Conservation (phyloP, 331 rosid species). For the Stylosanthes scabra region DNA sequence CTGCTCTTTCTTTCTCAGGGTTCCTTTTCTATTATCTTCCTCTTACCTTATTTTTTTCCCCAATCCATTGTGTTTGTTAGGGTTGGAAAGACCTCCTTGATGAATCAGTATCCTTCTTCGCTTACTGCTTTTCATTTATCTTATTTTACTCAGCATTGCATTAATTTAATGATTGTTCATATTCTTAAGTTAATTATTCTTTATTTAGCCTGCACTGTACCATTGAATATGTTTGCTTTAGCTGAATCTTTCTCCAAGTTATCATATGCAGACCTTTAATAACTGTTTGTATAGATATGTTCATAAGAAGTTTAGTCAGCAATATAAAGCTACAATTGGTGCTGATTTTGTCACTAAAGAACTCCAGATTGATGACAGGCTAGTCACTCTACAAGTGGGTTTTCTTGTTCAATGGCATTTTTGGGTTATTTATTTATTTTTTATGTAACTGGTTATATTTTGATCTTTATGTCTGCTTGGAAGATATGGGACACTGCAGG, state of each 20-base stretch:
- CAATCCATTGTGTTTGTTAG: constrained; percentile 46
- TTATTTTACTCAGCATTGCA: not conserved
- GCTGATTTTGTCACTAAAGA: constrained; percentile 95
- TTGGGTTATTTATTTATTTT: not conserved
- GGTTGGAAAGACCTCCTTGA: constrained; percentile 95
- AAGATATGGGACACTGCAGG: constrained; percentile 99
- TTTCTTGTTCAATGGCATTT: constrained; percentile 47
- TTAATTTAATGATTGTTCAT: not conserved
- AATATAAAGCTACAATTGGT: constrained; percentile 95
- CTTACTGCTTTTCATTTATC: too few species aligned
- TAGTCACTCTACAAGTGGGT: constrained; percentile 92
- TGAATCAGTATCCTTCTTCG: constrained; percentile 86
- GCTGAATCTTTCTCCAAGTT: not conserved
- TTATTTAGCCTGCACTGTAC: not conserved
- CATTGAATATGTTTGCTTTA: not conserved
- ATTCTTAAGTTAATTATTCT: not conserved
- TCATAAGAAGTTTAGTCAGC: constrained; percentile 92
- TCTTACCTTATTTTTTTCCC: not conserved
- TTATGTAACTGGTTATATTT: not conserved
- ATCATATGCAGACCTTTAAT: constrained; percentile 47
- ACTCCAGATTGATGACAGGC: constrained; percentile 87
- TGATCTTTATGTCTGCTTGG: constrained; percentile 13
- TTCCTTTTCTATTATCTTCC: constrained; percentile 9
- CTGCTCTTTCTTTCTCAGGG: constrained; percentile 28
- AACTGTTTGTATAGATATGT: constrained; percentile 69